These are phyloP conservation scores for Gaultheria prostrata DNA, from an alignment of 148 eudicot genomes.

Conservation along the genomic window DNA sequence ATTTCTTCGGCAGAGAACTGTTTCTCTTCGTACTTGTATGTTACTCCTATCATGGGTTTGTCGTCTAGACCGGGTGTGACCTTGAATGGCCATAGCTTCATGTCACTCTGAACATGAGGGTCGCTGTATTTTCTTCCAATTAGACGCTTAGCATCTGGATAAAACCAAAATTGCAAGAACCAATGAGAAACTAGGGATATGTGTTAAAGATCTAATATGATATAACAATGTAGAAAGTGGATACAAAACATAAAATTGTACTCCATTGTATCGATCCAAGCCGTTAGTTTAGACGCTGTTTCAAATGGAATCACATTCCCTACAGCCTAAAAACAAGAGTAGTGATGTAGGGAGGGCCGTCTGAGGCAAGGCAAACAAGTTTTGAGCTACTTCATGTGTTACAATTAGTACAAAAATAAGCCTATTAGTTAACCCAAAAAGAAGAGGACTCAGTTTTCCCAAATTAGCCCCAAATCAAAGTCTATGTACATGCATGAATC, in stretches of 20 bases:
- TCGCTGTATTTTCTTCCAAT: conserved; percentile 2
- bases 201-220: no score
- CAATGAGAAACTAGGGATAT: no score
- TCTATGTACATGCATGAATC: no score
- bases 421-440: no score
- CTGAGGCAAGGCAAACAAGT: not conserved
- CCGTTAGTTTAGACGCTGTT: not conserved
- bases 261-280: not conserved
- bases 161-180: not conserved
- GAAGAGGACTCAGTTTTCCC: not conserved
- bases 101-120: not conserved
- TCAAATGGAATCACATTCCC: not conserved
- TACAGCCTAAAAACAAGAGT: not conserved
- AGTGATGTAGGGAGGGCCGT: not conserved
- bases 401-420: no score
- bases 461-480: no score
- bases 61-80: not conserved
- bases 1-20: conserved; percentile 3
- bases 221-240: no score
- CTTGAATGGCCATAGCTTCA: conserved; percentile 1
- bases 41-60: not conserved
- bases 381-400: not conserved
- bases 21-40: not conserved
- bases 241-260: not conserved
- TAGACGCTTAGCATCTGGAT: conserved; percentile 8